Evolutionary conservation across 1,284 basidiomycete species (phyloP).

Genomic region (Boletus semigastroideus): DNA sequence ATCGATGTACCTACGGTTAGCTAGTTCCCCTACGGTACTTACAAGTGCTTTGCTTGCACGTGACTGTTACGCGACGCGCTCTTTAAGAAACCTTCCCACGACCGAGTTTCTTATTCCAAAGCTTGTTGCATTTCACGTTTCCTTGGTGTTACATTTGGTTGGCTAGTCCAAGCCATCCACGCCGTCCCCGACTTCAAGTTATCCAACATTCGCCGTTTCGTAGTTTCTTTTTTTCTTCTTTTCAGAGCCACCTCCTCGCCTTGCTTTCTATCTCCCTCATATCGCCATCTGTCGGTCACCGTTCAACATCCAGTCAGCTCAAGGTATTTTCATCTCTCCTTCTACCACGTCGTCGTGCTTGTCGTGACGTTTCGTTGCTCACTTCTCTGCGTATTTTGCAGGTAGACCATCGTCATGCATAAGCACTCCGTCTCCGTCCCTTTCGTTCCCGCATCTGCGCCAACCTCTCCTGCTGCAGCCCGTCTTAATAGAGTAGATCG

Average conservation of each 20-base stretch:
- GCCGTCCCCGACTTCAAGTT: conserved; percentile 6
- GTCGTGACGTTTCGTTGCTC: conserved; percentile 7
- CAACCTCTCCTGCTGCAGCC: conserved; percentile 43
- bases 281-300: conserved; percentile 22
- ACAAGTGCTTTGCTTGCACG: conserved; percentile 30
- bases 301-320: conserved; percentile 11
- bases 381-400: conserved; percentile 4
- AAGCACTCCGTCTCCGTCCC: conserved; percentile 34
- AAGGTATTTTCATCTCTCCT: conserved; percentile 20
- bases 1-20: neutral
- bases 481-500: conserved; percentile 40
- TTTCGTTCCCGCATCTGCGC: conserved; percentile 43
- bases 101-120: conserved; percentile 20
- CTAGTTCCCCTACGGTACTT: neutral
- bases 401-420: conserved; percentile 27
- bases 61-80: conserved; percentile 37
- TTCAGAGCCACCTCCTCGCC: conserved; percentile 24
- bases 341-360: neutral
- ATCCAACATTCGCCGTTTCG: conserved; percentile 12
- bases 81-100: conserved; percentile 35
- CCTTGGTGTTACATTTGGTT: conserved; percentile 21
- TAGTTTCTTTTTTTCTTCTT: conserved; percentile 12
- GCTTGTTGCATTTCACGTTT: conserved; percentile 32
- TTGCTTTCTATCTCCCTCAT: conserved; percentile 27
- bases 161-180: conserved; percentile 14